Conservation (phyloP, 805 yeast genomes). For the Candida glaebosa region DNA sequence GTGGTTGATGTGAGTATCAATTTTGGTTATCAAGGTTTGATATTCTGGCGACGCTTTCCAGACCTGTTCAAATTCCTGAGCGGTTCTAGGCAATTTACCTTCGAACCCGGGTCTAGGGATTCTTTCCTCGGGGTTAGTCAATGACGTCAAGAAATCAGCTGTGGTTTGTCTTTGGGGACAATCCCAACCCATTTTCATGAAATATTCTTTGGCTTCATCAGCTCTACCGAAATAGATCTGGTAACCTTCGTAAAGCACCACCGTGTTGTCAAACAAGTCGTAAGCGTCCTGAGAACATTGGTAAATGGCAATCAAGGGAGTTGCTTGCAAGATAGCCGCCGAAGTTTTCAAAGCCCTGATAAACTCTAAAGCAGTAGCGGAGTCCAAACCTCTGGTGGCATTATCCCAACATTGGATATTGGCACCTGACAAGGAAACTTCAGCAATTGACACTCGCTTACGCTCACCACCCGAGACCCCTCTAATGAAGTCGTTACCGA, state of each 20-base stretch:
- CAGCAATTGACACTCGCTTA: conserved; percentile 80
- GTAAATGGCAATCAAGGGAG: conserved; percentile 59
- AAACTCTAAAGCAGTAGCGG: conserved; percentile 79
- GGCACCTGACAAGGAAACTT: conserved; percentile 64
- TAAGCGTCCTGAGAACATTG: conserved; percentile 50
- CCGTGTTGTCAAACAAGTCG: conserved; percentile 46
- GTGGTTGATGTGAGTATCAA: conserved; percentile 35
- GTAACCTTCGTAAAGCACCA: conserved; percentile 44
- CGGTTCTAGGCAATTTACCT: conserved; percentile 49
- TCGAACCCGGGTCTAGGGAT: conserved; percentile 46
- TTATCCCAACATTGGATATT: conserved; percentile 60
- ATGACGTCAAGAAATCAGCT: conserved; percentile 63
- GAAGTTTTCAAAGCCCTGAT: conserved; percentile 61
- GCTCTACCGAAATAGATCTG: conserved; percentile 47
- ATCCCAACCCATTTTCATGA: conserved; percentile 57
- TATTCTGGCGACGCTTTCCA: conserved; percentile 60
- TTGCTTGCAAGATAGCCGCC: conserved; percentile 48
- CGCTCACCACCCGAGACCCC: conserved; percentile 88
- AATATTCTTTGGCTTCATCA: conserved; percentile 44
- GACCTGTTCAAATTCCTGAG: conserved; percentile 55
- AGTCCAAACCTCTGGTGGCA: conserved; percentile 81
- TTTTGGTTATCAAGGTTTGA: conserved; percentile 34
- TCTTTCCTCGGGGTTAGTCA: conserved; percentile 65
- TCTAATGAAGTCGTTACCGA: conserved; percentile 62
- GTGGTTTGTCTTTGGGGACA: conserved; percentile 65